Base-by-base conservation (phyloP, 495 filamentous ascomycete genomes). In the Amniculicola lignicola region DNA sequence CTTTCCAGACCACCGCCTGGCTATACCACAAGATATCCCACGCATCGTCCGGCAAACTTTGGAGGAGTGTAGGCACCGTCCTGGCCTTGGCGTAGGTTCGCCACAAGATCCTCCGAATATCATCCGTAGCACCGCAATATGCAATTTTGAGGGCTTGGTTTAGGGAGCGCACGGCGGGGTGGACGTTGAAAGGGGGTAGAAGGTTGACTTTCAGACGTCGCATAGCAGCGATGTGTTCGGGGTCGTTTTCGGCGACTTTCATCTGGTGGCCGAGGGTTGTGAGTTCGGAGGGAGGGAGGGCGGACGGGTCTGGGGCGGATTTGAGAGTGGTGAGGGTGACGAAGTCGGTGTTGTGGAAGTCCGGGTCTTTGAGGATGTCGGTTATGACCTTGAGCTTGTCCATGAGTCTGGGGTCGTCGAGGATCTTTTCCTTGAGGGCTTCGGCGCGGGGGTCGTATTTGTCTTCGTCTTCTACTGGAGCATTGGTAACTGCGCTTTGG, bases 21-120 rank as follows among this genome's bases (percentile, higher is more conserved):
- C 44, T 52, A 27, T 59, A 59, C 39, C 48, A 64, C 19, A 64
- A 19, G 29, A 64, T 46, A 18, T 64, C 61, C 61, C 61, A 64
- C 10, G 51, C 55, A 53, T 64, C 61, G 16, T 60, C 51, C 0
- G 61, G 43, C 1, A 64, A 38, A 22, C 38, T 56, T 36, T 60
- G 47, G 15, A 64, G 22, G 4, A 64, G 46, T n/a, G 53, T 57
- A 11, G 61, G 61, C 4, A 64, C 15, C 9, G 36, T 51, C 11
- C 54, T 23, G 4, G 61, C 61, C 25, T 55, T 51, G 22, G 14
- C 23, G 35, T 64, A 64, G 0, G 51, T n/a, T 9, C 61, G 51
- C 61, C 61, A 64, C 7, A 64, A 23, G 16, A 59, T 49, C 12
- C 56, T 42, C 12, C 61, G 43, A 0, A 64, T 40, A 27, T 58